Percentiles rank a stretch among this genome's conserved stretches.
Evolutionary conservation across 345 rosid species (phyloP).

Genomic region (Salix arbutifolia): DNA sequence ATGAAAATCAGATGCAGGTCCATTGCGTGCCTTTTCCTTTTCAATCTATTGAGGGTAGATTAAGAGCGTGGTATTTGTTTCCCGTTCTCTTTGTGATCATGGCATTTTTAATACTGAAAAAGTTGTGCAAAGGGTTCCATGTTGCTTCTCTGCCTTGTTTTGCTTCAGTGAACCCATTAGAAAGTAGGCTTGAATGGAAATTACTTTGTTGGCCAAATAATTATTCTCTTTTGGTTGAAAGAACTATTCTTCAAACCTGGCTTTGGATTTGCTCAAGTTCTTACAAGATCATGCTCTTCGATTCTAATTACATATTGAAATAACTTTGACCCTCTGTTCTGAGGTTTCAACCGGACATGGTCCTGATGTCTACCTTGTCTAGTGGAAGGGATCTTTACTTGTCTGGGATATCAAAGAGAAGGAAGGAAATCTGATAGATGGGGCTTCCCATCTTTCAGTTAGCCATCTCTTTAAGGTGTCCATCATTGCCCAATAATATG

Average conservation of each 20-base stretch:
- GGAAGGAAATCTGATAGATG: background rate
- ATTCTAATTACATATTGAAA: background rate
- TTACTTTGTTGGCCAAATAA: background rate
- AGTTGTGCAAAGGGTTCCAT: background rate
- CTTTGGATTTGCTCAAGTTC: background rate
- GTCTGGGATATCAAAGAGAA: background rate
- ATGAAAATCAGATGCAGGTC: background rate
- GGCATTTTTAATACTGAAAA: background rate
- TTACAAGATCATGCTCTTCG: background rate
- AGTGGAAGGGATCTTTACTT: background rate
- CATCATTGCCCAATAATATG: background rate
- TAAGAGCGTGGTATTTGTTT: background rate
- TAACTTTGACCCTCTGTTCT: background rate
- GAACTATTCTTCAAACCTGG: background rate
- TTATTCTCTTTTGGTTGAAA: background rate
- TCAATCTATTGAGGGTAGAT: background rate
- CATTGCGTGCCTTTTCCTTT: background rate
- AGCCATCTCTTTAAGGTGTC: background rate
- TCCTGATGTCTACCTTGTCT: background rate
- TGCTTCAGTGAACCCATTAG: background rate
- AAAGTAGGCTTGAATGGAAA: background rate
- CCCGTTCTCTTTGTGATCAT: background rate
- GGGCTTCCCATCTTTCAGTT: background rate
- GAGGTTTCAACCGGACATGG: background rate
- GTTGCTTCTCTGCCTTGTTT: background rate